Percentiles rank a stretch among this genome's conserved stretches.
These are phyloP conservation scores for Drosera spatulata DNA, from an alignment of 179 eudicot species.

Conservation along the genomic window DNA sequence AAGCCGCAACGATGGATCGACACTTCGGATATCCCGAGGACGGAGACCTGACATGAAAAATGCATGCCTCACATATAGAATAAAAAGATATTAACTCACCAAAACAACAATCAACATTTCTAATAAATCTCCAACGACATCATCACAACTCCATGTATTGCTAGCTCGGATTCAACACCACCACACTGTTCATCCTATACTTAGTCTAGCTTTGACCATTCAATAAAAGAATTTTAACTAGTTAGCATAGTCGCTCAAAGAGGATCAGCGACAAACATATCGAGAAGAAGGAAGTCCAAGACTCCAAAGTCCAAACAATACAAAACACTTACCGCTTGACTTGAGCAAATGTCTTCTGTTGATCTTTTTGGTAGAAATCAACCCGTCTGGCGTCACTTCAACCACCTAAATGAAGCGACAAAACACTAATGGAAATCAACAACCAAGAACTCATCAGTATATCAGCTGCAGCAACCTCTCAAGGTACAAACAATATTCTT, in stretches of 20 bases:
- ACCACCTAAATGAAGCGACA: constrained; percentile 49
- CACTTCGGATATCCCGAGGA: constrained; percentile 94
- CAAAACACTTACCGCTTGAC: constrained; percentile 66
- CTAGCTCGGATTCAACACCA: too few species aligned
- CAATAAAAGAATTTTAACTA: too few species aligned
- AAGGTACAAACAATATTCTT: not conserved
- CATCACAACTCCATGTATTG: too few species aligned
- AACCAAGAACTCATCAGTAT: not conserved
- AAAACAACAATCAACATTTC: not conserved
- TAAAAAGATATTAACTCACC: too few species aligned
- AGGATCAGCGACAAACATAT: too few species aligned
- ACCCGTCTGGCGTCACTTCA: constrained; percentile 70
- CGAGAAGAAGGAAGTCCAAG: too few species aligned
- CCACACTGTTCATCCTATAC: too few species aligned
- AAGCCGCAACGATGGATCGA: constrained; percentile 98
- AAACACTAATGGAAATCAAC: not conserved
- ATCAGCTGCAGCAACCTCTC: not conserved
- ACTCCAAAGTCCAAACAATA: too few species aligned
- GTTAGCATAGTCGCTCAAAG: too few species aligned
- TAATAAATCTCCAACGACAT: too few species aligned
- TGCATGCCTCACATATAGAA: too few species aligned
- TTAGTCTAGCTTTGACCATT: too few species aligned
- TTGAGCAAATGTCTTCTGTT: constrained; percentile 71
- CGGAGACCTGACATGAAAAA: constrained; percentile 60
- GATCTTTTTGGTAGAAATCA: constrained; percentile 62